Base-by-base conservation (phyloP, 805 yeast species). In the Diddensiella caesifluorescens region DNA sequence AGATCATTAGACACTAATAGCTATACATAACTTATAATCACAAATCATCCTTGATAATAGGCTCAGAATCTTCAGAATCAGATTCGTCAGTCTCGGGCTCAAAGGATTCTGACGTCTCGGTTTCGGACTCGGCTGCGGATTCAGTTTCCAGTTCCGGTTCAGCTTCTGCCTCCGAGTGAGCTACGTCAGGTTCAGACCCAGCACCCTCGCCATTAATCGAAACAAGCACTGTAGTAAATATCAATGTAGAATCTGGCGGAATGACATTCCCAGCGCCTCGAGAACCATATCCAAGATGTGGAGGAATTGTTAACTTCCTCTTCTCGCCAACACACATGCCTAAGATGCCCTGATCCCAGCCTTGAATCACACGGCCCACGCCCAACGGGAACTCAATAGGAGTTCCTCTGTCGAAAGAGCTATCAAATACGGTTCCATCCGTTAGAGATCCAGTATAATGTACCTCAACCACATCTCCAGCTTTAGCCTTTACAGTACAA, bases 321-420 rank as follows among this genome's bases (percentile, higher is more conserved):
- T 80, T 71, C 62, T 88, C 96, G 35, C 95, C 95, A 60, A 85
- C 68, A 64, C 97, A 88, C 94, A 84, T 84, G 25, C 82, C 79
- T 28, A 69, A 53, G 38, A 87, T 65, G 31, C 96, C 96, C 63
- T 80, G 77, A 49, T 88, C 97, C 96, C 96, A 88, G 45, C 97
- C 96, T 46, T 70, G 57, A 57, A 88, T 88, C 23, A 88, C 96
- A 54, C 75, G 80, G 4, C 94, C 89, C 20, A 63, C 61, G 31
- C 96, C 97, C 41, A 89, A 65, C n/a, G 63, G 63, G 63, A 88
- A 88, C 31, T 70, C 60, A 46, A 88, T 68, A 35, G 97, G 96
- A 34, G 61, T 53, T 10, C 76, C 78, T 56, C 95, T 74, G 18
- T 60, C 57, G 43, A 70, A 63, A 1, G 95, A 83, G 6, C 85